Base-by-base conservation (phyloP, 179 eudicot genomes). In the Spergularia azorica region DNA sequence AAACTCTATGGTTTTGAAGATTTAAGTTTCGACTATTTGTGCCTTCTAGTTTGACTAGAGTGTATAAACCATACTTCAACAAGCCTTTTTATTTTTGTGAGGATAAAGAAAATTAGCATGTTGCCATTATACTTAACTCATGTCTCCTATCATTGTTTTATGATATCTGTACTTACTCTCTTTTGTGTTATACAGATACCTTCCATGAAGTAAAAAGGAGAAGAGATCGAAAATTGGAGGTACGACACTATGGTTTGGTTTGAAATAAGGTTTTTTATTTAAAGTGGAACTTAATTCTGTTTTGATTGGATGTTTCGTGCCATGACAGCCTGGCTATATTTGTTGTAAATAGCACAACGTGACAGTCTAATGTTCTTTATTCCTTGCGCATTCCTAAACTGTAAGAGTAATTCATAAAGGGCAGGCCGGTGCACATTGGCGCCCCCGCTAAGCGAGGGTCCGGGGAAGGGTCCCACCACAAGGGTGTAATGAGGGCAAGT, bases 181-280 rank as follows among this genome's bases (percentile, higher is more conserved):
- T 67, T 14, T 61, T 20, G 48, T 74, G 70, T 12, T 71, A 26
- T 76, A 59, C 69, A 81, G 84, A 81, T 63, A 72, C 77, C 58
- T 81, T 81, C 51, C 84, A 81, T 67, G 80, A 76, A 81, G 84
- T 81, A 9, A 81, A 77, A 72, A 77, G 84, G 70, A 77, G n/a
- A 71, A 72, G 63, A 72, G 80, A 81, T 54, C 79, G 83, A 58
- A 84, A 79, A 58, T 65, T 75, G 62, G 85, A 84, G 87, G 87
- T 84, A 79, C 17, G 59, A 50, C 51, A 32, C 32, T 20, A 54
- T 54, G 46, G 12, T 73, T 54, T 10, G 7, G 56, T 61, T 62
- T 54, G 17, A 58, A 60, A 65, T 1, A 69, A 52, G 38, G 17
- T 63, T 3, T 55, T 2, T 16, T 11, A 3, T 39, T 56, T 48